Evolutionary conservation across 345 rosid genomes (phyloP), one percentile per base, ranked within the genome.

Genomic region (Balakata baccata): DNA sequence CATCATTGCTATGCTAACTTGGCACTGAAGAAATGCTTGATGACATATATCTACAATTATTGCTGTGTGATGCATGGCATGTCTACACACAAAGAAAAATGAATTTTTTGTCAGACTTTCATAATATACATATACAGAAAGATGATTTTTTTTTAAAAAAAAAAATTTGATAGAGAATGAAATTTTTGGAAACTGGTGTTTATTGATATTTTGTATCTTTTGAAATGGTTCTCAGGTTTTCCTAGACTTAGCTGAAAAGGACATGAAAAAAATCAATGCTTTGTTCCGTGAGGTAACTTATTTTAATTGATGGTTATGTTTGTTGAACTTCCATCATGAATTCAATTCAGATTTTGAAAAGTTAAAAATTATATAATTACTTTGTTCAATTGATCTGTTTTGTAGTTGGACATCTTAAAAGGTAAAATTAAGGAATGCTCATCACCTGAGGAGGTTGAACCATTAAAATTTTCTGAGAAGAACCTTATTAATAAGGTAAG

Each of bases 401-500:
- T 82, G 81, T 85, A 94, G 98, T 75, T 92, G 82, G 91, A 88
- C 73, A 83, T 84, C 75, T 64, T 92, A 51, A 94, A 94, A 83
- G 78, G 77, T 64, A 90, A 87, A 77, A 85, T 92, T 65, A 86
- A 87, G 81, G 85, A 80, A 46, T 87, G 93, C 78, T 25, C 77
- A 80, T 90, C 95, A n/a, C 87, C 88, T 69, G 96, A 90, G 61
- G 97, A 90, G 74, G 85, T 85, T 69, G 79, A 86, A 50, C 75
- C 95, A 51, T 92, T 94, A 22, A 90, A 88, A 79, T 86, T 94
- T 78, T 47, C 82, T 47, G 88, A 94, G 86, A 90, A 89, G 83
- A 86, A 90, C 75, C 87, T 94, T 81, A 92, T 94, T 59, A 90
- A 85, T 81, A 87, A 89, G 97, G 98, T 94, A 84, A 66, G 18